Conservation (phyloP, 139 green algal species). For the Coelastrella sp. region DNA sequence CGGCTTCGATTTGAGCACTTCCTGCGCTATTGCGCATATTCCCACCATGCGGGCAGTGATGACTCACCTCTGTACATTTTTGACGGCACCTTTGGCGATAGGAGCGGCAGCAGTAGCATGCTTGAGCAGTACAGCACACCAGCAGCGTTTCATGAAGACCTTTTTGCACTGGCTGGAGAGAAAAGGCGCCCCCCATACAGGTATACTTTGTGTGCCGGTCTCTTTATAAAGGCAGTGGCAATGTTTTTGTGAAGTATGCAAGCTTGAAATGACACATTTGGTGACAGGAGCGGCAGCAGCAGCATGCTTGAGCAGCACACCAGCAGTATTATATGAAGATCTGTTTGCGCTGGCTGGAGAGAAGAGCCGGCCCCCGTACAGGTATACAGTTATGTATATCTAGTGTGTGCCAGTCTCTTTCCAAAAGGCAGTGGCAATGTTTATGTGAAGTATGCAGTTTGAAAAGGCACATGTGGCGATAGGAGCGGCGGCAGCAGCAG, state of each 20-base stretch:
- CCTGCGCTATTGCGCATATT: constrained; percentile 73
- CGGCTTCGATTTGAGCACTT: constrained; percentile 86
- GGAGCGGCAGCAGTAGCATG: constrained; percentile 4
- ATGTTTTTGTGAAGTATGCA: constrained; percentile 64
- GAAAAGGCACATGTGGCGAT: too few relatives aligned
- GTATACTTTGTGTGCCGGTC: constrained; percentile 29
- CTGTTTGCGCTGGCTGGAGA: too few relatives aligned
- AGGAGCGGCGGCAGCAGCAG: too few relatives aligned
- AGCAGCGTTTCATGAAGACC: constrained; percentile 80
- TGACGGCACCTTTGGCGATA: constrained; percentile 63
- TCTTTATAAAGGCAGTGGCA: too few relatives aligned
- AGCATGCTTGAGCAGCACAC: constrained; percentile 38
- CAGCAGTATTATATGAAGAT: constrained; percentile 66
- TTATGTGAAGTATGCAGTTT: too few relatives aligned
- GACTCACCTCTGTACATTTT: constrained; percentile 92
- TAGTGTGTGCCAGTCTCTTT: too few relatives aligned
- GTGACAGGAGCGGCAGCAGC: not conserved
- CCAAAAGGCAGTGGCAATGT: too few relatives aligned
- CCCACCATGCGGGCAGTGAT: constrained; percentile 66
- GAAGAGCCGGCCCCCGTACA: too few relatives aligned
- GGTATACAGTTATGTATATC: too few relatives aligned
- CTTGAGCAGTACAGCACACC: constrained; percentile 33
- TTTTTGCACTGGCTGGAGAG: constrained; percentile 88
- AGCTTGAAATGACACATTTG: constrained; percentile 81
- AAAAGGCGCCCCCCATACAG: constrained; percentile 84